Evolutionary conservation across 345 rosid genomes (phyloP).

Genomic region (Microcos paniculata): DNA sequence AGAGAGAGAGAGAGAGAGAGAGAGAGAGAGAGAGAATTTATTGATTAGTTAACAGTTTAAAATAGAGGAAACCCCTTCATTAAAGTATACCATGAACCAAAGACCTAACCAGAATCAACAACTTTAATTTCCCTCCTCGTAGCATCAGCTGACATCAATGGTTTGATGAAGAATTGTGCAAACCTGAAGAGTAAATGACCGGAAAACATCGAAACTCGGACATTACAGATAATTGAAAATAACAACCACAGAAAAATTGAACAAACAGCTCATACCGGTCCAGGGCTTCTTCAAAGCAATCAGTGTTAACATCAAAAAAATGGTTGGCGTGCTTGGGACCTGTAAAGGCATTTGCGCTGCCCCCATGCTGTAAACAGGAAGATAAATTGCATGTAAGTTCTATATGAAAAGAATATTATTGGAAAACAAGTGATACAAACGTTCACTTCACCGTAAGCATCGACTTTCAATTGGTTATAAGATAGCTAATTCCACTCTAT

Average conservation of each 20-base stretch:
- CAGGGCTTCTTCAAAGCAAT: slow-evolving; percentile 80
- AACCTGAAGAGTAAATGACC: slow-evolving; percentile 48
- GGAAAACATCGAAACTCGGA: slow-evolving; percentile 22
- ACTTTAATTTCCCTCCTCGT: slow-evolving; percentile 89
- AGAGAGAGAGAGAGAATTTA: neutral
- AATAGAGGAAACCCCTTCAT: neutral
- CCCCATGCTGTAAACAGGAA: slow-evolving; percentile 70
- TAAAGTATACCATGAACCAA: neutral
- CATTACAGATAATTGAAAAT: slow-evolving; percentile 3
- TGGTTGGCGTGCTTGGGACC: slow-evolving; percentile 71
- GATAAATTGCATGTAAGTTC: slow-evolving; percentile 4
- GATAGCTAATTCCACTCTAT: neutral
- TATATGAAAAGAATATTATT: neutral
- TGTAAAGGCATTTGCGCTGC: slow-evolving; percentile 81
- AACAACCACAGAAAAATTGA: slow-evolving; percentile 6
- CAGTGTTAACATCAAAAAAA: slow-evolving; percentile 69
- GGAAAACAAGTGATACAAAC: no score
- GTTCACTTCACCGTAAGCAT: no score
- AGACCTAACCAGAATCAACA: slow-evolving; percentile 83
- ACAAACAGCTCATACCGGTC: slow-evolving; percentile 54
- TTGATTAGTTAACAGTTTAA: neutral
- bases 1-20: no score
- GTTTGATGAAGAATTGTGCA: slow-evolving; percentile 85
- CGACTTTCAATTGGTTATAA: neutral
- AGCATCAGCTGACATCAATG: slow-evolving; percentile 93